A percentile compares a stretch with the other conserved stretches of the same genome.
These are phyloP conservation scores for Cadophora gregata DNA, from an alignment of 2,329 filamentous ascomycete species.

Conservation along the genomic window DNA sequence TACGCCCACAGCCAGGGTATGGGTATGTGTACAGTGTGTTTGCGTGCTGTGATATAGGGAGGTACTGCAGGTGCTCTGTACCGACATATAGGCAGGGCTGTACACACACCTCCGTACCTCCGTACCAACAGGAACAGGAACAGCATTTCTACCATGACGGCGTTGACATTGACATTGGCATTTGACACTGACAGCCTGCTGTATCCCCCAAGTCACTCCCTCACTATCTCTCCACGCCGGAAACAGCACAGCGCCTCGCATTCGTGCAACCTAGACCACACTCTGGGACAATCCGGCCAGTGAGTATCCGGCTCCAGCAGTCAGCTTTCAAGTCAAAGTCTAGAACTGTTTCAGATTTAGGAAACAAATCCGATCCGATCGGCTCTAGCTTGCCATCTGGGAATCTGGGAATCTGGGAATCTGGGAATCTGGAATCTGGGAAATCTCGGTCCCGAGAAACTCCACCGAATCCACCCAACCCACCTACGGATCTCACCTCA, in stretches of 20 bases:
- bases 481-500: conserved; percentile 4
- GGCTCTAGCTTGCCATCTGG: too few species aligned
- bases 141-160: background rate
- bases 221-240: too few species aligned
- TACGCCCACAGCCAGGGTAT: background rate
- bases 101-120: background rate
- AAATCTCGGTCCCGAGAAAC: conserved; percentile 3
- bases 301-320: too few species aligned
- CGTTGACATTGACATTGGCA: too few species aligned
- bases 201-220: background rate
- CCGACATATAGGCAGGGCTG: too few species aligned
- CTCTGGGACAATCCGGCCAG: background rate
- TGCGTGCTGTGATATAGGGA: too few species aligned
- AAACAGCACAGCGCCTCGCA: background rate
- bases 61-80: too few species aligned
- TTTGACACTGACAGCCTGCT: background rate
- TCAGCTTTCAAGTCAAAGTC: background rate
- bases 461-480: too few species aligned
- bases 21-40: background rate
- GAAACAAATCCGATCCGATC: too few species aligned
- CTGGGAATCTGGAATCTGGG: too few species aligned
- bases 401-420: too few species aligned
- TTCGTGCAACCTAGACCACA: background rate
- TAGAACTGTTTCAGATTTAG: too few species aligned
- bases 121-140: background rate